These are phyloP conservation scores for Rhizophagus clarus DNA, from an alignment of 192 early-diverging fungal genomes.

Conservation along the genomic window DNA sequence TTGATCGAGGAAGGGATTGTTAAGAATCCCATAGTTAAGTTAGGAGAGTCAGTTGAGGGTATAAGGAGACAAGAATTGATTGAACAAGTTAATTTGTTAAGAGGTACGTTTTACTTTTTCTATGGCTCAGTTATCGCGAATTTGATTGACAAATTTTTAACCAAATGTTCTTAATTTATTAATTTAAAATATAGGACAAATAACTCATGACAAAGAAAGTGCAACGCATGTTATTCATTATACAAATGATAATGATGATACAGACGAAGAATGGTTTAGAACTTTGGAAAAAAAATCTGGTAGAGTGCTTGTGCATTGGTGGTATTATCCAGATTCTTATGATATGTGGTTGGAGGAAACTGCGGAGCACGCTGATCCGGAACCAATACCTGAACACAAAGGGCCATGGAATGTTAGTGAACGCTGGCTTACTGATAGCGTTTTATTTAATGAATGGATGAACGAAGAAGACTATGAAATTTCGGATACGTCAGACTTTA, in stretches of 20 bases:
- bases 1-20: constrained; percentile 37
- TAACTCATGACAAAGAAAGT: constrained; percentile 28
- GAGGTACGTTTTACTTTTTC: constrained; percentile 42
- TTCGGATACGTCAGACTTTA: not conserved
- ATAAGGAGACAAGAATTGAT: constrained; percentile 41
- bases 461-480: constrained; percentile 87
- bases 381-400: constrained; percentile 59
- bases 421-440: constrained; percentile 79
- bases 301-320: constrained; percentile 74
- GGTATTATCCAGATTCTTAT: constrained; percentile 82
- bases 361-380: constrained; percentile 61
- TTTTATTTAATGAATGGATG: constrained; percentile 77
- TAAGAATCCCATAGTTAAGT: constrained; percentile 43
- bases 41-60: constrained; percentile 39
- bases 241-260: constrained; percentile 44
- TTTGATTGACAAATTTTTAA: constrained; percentile 2
- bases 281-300: constrained; percentile 61
- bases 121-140: not conserved
- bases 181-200: constrained; percentile 30
- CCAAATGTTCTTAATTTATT: not conserved
- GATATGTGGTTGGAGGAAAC: constrained; percentile 72
- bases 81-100: constrained; percentile 35
- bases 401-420: constrained; percentile 71
- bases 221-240: constrained; percentile 57
- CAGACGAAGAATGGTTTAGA: constrained; percentile 62